phyloP scores from a whole-genome alignment of 2,329 filamentous ascomycete species.

The Aspergillus tamarii region DNA sequence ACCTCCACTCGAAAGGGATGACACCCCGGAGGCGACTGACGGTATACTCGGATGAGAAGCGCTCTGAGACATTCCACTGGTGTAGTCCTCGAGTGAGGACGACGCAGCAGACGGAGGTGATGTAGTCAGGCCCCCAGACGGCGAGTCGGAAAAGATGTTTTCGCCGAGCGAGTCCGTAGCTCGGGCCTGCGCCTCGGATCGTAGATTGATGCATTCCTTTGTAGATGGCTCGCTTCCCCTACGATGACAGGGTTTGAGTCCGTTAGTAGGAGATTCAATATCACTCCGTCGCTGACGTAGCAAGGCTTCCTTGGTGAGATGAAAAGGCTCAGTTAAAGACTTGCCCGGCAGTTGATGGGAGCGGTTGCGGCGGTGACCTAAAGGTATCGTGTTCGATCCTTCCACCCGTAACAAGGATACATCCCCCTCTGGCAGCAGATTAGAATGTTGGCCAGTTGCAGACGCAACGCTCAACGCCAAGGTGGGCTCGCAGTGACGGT shows the following conservation, averaged over 20 bases:
- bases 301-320: conserved; percentile 39
- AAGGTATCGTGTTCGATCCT: conserved; percentile 13
- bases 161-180: conserved; percentile 20
- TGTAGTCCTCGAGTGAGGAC: conserved; percentile 49
- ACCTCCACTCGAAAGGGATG: conserved; percentile 48
- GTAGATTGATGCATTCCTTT: conserved; percentile 26
- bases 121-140: conserved; percentile 31
- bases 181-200: conserved; percentile 17
- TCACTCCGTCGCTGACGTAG: conserved; percentile 36
- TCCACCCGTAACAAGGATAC: conserved; percentile 15
- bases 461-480: conserved; percentile 49
- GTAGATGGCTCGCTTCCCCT: conserved; percentile 30
- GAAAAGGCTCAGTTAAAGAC: conserved; percentile 38
- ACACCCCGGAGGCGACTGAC: conserved; percentile 49
- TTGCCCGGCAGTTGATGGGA: conserved; percentile 40
- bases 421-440: conserved; percentile 36
- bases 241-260: conserved; percentile 18
- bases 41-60: conserved; percentile 53
- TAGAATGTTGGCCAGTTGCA: conserved; percentile 46
- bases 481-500: conserved; percentile 45
- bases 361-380: conserved; percentile 39
- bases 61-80: conserved; percentile 52
- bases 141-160: conserved; percentile 21
- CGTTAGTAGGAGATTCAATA: conserved; percentile 25
- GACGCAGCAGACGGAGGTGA: conserved; percentile 50